Evolutionary conservation across 1,284 basidiomycete species (phyloP), one percentile per base, ranked within the genome.

Genomic region (Xerocomus minutiporus): DNA sequence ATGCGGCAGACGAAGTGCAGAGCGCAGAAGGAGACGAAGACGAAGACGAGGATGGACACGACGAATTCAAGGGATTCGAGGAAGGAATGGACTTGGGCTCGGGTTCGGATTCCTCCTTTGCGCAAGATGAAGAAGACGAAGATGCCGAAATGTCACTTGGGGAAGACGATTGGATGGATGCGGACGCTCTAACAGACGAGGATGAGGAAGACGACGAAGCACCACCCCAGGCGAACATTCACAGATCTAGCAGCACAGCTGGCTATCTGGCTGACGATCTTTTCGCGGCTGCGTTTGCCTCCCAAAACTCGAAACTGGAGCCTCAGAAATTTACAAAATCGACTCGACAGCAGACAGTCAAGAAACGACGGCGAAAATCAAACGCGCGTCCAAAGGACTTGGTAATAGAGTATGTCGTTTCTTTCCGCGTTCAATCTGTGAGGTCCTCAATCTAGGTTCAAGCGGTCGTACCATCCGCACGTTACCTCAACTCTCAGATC

Each of bases 211-310:
- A 55, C 29, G 50, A 56, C 23, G 50, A 49, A 31, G 6, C 43
- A 17, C 46, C 44, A 38, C 26, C 7, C 11, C 51, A 50, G 42
- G 46, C 44, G 34, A 54, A 46, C 25, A 50, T 41, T 36, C 23
- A 28, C 26, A 55, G 31, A 4, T 31, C 31, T 31, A 5, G 31
- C 31, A 12, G 31, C 31, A 31, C 31, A 56, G 58, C 61, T 13
- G 65, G 73, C 40, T 74, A 79, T 57, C 75, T 80, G 15, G 74
- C 76, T 7, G 79, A 80, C 57, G 72, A 77, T 48, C 61, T 81
- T 26, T 80, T 80, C 59, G 55, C 65, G 1, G 68, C 76, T 52
- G 79, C 79, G 1, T 79, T 80, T 56, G 60, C 72, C 1, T 57
- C 68, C 3, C 65, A 60, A 44, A 67, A 56, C 44, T 64, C 39